These are phyloP conservation scores for Cryptococcus hybrid DNA, from an alignment of 1,284 basidiomycete species.

Conservation along the genomic window DNA sequence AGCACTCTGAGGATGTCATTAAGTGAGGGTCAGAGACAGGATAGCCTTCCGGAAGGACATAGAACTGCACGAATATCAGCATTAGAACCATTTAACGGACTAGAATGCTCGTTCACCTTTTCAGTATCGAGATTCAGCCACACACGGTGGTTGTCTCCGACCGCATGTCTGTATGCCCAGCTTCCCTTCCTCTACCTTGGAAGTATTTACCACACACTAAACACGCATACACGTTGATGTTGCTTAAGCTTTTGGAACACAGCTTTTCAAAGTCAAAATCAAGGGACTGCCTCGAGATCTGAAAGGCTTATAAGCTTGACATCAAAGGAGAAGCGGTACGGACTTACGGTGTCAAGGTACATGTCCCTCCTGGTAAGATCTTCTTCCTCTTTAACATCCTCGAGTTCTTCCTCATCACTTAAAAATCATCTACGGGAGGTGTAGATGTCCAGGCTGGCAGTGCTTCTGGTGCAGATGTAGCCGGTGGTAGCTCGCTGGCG, in stretches of 20 bases:
- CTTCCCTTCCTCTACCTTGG: conserved; percentile 88
- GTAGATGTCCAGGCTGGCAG: conserved; percentile 13
- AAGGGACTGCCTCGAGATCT: conserved; percentile 84
- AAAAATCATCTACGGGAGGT: conserved; percentile 6
- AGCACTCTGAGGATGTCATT: conserved; percentile 92
- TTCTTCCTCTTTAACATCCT: conserved; percentile 47
- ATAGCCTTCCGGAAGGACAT: conserved; percentile 97
- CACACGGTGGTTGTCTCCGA: conserved; percentile 97
- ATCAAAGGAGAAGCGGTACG: conserved; percentile 3
- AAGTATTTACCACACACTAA: conserved; percentile 99
- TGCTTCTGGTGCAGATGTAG: conserved; percentile 14
- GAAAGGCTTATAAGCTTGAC: not conserved
- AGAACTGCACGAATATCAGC: conserved; percentile 62
- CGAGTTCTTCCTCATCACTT: conserved; percentile 51
- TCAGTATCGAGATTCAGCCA: conserved; percentile 93
- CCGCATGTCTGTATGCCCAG: conserved; percentile 95
- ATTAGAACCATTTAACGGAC: not conserved
- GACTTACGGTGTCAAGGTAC: conserved; percentile 88
- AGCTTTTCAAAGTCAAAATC: conserved; percentile 99
- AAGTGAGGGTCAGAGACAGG: conserved; percentile 88
- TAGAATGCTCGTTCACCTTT: conserved; percentile 59
- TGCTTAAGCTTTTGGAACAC: conserved; percentile 92
- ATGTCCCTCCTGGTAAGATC: conserved; percentile 71
- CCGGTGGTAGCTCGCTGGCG: conserved; percentile 7
- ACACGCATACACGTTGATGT: conserved; percentile 97